phyloP scores from a whole-genome alignment of 1,284 basidiomycete genomes.

The Anthracocystis panici-leucophaei region DNA sequence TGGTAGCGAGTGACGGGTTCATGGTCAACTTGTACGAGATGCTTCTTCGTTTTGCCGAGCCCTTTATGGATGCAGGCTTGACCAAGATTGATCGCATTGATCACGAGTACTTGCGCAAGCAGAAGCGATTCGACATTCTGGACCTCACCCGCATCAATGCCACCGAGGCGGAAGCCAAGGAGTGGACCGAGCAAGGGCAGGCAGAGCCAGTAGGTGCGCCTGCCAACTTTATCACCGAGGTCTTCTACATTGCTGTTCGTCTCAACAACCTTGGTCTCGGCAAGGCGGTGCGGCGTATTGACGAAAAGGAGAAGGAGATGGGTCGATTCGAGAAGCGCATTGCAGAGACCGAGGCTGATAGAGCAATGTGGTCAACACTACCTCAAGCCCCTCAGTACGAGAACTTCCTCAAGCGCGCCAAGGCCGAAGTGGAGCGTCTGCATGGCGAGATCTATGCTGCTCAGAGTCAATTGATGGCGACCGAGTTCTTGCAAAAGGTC shows the following conservation, averaged over 20 bases:
- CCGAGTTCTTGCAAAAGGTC: conserved; percentile 82
- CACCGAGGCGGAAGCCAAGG: conserved; percentile 62
- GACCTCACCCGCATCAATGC: conserved; percentile 67
- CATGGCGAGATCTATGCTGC: conserved; percentile 78
- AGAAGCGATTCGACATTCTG: conserved; percentile 59
- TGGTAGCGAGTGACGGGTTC: conserved; percentile 90
- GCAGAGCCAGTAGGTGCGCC: conserved; percentile 18
- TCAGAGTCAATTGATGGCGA: conserved; percentile 87
- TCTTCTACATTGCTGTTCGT: conserved; percentile 80
- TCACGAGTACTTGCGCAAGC: conserved; percentile 74
- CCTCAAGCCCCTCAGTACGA: conserved; percentile 67
- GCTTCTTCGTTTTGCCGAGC: conserved; percentile 88
- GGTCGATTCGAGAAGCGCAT: conserved; percentile 76
- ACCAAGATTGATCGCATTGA: conserved; percentile 91
- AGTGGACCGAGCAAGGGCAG: conserved; percentile 51
- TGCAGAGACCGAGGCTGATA: conserved; percentile 77
- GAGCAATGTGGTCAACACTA: conserved; percentile 54
- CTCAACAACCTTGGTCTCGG: conserved; percentile 71
- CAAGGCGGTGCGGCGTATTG: conserved; percentile 75
- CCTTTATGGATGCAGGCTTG: conserved; percentile 92
- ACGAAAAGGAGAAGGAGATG: conserved; percentile 78
- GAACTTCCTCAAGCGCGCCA: conserved; percentile 63
- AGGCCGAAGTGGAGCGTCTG: conserved; percentile 57
- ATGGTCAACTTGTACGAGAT: conserved; percentile 90
- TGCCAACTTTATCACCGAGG: conserved; percentile 90